Percentiles rank a stretch among this genome's conserved stretches.
These are phyloP conservation scores for Thymus quinquecostatus DNA, from an alignment of 257 asterid species.

Conservation along the genomic window DNA sequence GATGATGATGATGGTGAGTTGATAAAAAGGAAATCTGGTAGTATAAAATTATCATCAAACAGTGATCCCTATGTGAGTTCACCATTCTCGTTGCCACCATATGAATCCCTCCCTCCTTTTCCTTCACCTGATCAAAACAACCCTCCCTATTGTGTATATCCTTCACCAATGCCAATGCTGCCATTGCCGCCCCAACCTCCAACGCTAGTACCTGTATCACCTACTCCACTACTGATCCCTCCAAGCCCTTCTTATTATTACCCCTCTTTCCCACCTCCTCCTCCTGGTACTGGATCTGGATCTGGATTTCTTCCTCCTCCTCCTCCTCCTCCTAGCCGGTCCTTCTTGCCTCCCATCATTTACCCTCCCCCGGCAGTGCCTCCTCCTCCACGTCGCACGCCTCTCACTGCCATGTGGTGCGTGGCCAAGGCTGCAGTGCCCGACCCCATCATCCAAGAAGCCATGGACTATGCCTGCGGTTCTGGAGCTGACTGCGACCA, in stretches of 20 bases:
- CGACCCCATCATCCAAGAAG: conserved; percentile 86
- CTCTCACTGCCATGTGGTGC: conserved; percentile 70
- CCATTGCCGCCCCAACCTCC: no score
- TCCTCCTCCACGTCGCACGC: conserved; percentile 64
- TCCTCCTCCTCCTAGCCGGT: conserved; percentile 49
- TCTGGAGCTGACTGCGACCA: conserved; percentile 87
- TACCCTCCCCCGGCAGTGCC: conserved; percentile 85
- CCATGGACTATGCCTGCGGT: conserved; percentile 92
- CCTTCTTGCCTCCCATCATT: conserved; percentile 78
- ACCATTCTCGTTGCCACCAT: conserved; percentile 79
- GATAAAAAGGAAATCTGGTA: conserved; percentile 31
- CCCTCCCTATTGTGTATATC: conserved; percentile 67
- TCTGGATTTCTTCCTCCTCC: conserved; percentile 37
- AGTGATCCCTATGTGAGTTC: conserved; percentile 62
- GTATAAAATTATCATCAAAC: conserved; percentile 48
- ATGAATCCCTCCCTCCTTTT: conserved; percentile 76
- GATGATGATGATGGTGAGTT: neutral
- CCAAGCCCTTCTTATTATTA: no score
- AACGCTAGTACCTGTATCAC: no score
- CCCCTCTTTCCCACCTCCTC: no score
- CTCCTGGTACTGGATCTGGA: no score
- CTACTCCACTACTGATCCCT: no score
- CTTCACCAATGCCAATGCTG: conserved; percentile 34
- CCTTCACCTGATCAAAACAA: conserved; percentile 46
- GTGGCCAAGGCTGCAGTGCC: conserved; percentile 96